Conservation (phyloP, 192 early-diverging fungal species). For the Umbelopsis ramanniana region DNA sequence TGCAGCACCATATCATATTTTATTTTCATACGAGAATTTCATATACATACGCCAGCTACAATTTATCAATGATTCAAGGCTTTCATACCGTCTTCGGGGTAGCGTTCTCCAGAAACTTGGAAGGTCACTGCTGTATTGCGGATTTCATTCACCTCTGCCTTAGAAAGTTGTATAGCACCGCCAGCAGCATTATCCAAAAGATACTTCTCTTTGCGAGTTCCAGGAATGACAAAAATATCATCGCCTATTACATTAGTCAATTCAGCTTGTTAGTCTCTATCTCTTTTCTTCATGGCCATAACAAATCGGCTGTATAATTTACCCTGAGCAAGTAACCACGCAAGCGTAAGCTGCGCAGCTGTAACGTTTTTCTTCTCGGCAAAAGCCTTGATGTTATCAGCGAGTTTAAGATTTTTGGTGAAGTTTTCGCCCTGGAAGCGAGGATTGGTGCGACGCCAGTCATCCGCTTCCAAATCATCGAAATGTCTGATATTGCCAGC, state of each 20-base stretch:
- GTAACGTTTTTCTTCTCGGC: constrained; percentile 54
- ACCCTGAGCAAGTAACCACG: constrained; percentile 64
- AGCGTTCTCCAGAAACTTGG: constrained; percentile 36
- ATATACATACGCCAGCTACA: background rate
- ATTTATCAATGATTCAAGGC: background rate
- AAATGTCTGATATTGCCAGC: constrained; percentile 52
- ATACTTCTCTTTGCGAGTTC: constrained; percentile 56
- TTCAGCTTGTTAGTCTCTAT: background rate
- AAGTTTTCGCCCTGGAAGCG: constrained; percentile 65
- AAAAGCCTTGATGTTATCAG: constrained; percentile 48
- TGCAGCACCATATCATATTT: too few relatives aligned
- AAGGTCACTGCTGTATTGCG: constrained; percentile 35
- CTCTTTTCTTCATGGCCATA: background rate
- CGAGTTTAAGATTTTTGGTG: constrained; percentile 59
- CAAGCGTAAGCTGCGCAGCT: constrained; percentile 59
- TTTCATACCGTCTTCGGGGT: constrained; percentile 17
- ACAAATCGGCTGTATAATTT: background rate
- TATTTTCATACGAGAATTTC: too few relatives aligned
- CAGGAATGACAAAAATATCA: constrained; percentile 60
- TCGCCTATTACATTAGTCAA: background rate
- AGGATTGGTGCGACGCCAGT: constrained; percentile 54
- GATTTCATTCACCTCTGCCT: constrained; percentile 38
- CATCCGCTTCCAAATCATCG: constrained; percentile 57
- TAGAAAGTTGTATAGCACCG: constrained; percentile 36
- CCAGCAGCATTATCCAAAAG: constrained; percentile 45